phyloP scores from a whole-genome alignment of 306 rosid species.

The Rosa lucieae region DNA sequence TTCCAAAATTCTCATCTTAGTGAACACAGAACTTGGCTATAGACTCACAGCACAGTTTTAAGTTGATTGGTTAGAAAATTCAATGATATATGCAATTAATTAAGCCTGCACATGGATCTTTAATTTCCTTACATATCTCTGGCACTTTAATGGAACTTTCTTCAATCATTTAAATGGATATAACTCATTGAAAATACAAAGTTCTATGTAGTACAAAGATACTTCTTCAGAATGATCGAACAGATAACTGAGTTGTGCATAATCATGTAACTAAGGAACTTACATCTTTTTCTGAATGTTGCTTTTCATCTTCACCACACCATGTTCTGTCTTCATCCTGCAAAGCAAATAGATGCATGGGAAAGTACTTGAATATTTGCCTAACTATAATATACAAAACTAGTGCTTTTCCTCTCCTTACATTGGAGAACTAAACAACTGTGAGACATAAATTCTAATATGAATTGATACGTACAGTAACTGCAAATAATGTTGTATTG shows the following conservation, averaged over 20 bases:
- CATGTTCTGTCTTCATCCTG: slow-evolving; percentile 29
- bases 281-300: slow-evolving; percentile 28
- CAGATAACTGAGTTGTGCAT: neutral
- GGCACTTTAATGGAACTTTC: too few species aligned
- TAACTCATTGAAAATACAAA: too few species aligned
- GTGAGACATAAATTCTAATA: neutral
- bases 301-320: slow-evolving; percentile 29
- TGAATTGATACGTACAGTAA: neutral
- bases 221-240: neutral
- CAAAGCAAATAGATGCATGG: slow-evolving; percentile 8
- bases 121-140: too few species aligned
- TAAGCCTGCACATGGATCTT: too few species aligned
- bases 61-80: neutral
- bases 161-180: too few species aligned
- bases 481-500: neutral
- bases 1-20: slow-evolving; percentile 2
- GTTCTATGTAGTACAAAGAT: too few species aligned
- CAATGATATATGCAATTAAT: neutral
- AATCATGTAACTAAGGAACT: slow-evolving; percentile 9
- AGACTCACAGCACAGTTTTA: neutral
- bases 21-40: neutral
- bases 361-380: neutral
- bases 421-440: neutral
- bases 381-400: neutral
- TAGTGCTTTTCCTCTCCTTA: neutral